phyloP scores from a whole-genome alignment of 2,329 filamentous ascomycete species.

The Stemphylium lycopersici region DNA sequence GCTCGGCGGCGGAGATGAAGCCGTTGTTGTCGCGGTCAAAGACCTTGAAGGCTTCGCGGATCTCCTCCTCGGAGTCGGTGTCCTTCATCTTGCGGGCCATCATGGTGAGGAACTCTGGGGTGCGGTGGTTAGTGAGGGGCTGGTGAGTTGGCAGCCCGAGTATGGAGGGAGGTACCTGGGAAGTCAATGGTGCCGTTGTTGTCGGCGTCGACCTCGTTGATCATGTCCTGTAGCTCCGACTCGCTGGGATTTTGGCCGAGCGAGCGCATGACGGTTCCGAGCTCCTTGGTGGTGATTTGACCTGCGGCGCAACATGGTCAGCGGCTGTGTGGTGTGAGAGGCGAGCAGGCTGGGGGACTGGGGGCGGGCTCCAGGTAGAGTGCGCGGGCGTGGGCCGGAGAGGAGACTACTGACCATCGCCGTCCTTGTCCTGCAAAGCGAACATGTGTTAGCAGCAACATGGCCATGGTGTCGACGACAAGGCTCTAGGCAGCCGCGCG shows the following conservation, averaged over 20 bases:
- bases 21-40: constrained; percentile 71
- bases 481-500: constrained; percentile 32
- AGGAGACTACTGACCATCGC: constrained; percentile 56
- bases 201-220: constrained; percentile 69
- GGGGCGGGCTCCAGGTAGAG: neutral
- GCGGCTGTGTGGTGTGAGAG: constrained; percentile 13
- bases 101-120: constrained; percentile 67
- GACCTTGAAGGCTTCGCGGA: constrained; percentile 69
- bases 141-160: neutral
- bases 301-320: constrained; percentile 51
- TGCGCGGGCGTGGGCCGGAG: neutral
- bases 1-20: constrained; percentile 67
- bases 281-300: constrained; percentile 68
- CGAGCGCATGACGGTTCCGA: constrained; percentile 68
- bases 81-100: constrained; percentile 69
- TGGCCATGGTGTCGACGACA: neutral
- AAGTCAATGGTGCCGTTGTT: constrained; percentile 71
- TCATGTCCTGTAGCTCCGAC: constrained; percentile 69
- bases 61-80: constrained; percentile 68
- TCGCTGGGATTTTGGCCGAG: constrained; percentile 68
- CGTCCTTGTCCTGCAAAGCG: constrained; percentile 61
- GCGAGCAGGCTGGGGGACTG: neutral
- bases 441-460: constrained; percentile 30
- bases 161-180: constrained; percentile 53
- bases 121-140: neutral